These are phyloP conservation scores for Lentinula lateritia DNA, from an alignment of 768 basidiomycete genomes.

Conservation along the genomic window DNA sequence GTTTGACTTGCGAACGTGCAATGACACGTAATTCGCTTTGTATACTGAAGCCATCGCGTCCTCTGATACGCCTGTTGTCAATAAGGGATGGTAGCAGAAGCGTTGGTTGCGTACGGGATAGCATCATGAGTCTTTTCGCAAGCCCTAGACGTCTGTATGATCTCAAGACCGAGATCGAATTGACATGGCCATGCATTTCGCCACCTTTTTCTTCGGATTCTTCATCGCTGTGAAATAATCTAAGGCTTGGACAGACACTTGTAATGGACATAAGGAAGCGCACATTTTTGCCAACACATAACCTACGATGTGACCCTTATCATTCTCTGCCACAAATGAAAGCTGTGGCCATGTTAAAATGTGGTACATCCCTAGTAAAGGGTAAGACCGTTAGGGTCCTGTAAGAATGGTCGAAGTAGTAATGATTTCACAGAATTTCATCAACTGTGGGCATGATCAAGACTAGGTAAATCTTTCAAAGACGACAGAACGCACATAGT, in stretches of 20 bases:
- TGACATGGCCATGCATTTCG: slow-evolving; percentile 81
- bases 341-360: slow-evolving; percentile 89
- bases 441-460: slow-evolving; percentile 12
- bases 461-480: neutral
- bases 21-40: slow-evolving; percentile 74
- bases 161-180: slow-evolving; percentile 91
- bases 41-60: slow-evolving; percentile 90
- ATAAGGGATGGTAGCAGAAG: neutral
- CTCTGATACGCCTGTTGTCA: slow-evolving; percentile 39
- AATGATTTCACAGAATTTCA: slow-evolving; percentile 64
- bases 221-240: slow-evolving; percentile 23
- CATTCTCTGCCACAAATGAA: slow-evolving; percentile 89
- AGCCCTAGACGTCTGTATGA: slow-evolving; percentile 85
- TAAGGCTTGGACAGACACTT: neutral
- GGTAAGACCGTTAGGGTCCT: neutral
- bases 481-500: slow-evolving; percentile 44
- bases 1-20: slow-evolving; percentile 96
- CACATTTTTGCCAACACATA: slow-evolving; percentile 95
- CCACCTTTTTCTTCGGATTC: slow-evolving; percentile 37
- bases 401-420: neutral
- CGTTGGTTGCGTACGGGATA: slow-evolving; percentile 64
- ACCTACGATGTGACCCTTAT: slow-evolving; percentile 85
- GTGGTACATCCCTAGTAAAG: slow-evolving; percentile 74
- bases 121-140: slow-evolving; percentile 91
- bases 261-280: slow-evolving; percentile 12